These are phyloP conservation scores for Salmacisia buchloeana DNA, from an alignment of 1,284 basidiomycete species.

Conservation along the genomic window DNA sequence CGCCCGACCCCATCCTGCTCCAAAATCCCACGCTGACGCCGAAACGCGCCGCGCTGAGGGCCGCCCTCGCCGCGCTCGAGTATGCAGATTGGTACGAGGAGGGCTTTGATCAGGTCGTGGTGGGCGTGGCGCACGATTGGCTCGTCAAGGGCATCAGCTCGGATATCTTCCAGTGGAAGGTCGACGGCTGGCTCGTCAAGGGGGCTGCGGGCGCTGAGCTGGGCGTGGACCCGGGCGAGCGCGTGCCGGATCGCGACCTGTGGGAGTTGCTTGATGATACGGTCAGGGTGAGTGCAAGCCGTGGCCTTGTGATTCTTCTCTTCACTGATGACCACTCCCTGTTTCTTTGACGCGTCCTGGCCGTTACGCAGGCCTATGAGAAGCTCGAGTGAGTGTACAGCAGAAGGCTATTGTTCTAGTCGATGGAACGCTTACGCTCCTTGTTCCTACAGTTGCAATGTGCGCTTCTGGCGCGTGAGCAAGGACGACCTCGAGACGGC, in stretches of 20 bases:
- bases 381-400: constrained; percentile 31
- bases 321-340: no score
- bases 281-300: constrained; percentile 19
- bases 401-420: no score
- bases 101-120: constrained; percentile 47
- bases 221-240: constrained; percentile 30
- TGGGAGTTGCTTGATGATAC: constrained; percentile 45
- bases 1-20: constrained; percentile 21
- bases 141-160: constrained; percentile 43
- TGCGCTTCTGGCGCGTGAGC: constrained; percentile 44
- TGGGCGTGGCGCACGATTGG: constrained; percentile 44
- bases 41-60: constrained; percentile 37
- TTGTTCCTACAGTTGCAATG: constrained; percentile 28
- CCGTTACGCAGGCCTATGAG: constrained; percentile 35
- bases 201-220: constrained; percentile 8
- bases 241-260: constrained; percentile 45
- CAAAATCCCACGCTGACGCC: constrained; percentile 16
- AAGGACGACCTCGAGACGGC: constrained; percentile 28
- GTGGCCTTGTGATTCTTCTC: no score
- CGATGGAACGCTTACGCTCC: background rate
- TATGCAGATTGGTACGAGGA: constrained; percentile 42
- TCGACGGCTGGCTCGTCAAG: constrained; percentile 39
- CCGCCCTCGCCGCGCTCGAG: constrained; percentile 43
- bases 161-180: constrained; percentile 46
- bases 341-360: no score